phyloP scores from a whole-genome alignment of 148 eudicot genomes.

The Drosera capensis region DNA sequence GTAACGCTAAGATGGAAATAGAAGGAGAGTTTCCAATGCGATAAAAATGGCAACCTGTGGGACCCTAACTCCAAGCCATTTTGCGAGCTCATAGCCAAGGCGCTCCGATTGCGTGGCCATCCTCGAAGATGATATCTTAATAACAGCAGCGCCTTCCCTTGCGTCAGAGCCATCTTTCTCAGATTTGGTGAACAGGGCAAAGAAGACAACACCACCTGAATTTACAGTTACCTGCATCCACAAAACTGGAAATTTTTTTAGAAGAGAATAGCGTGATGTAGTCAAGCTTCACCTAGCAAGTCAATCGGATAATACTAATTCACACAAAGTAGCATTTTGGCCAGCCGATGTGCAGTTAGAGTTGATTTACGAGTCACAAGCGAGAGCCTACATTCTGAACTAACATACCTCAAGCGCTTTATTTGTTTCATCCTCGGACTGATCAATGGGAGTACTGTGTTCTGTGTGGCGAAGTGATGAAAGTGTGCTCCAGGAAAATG shows the following conservation, averaged over 20 bases:
- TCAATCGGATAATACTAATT: too few species aligned
- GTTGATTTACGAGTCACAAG: not conserved
- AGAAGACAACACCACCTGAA: constrained; percentile 99
- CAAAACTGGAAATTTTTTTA: constrained; percentile 10
- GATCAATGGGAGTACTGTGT: constrained; percentile 65
- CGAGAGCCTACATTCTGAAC: not conserved
- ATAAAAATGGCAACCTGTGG: constrained; percentile 65
- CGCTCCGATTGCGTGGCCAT: constrained; percentile 99
- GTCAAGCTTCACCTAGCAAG: too few species aligned
- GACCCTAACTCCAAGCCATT: constrained; percentile 83
- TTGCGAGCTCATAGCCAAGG: constrained; percentile 94
- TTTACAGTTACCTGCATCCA: constrained; percentile 75
- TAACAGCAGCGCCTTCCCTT: constrained; percentile 90
- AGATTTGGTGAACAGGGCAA: constrained; percentile 66
- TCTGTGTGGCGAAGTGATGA: constrained; percentile 94
- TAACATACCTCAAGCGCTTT: constrained; percentile 70
- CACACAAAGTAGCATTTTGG: too few species aligned
- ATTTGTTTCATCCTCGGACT: constrained; percentile 78
- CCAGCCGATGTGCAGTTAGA: too few species aligned
- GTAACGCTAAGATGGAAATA: constrained; percentile 2
- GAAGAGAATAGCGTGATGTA: too few species aligned
- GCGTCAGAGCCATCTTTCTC: constrained; percentile 31
- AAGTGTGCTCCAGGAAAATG: constrained; percentile 83
- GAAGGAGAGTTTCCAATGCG: constrained; percentile 5
- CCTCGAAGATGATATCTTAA: constrained; percentile 91